phyloP scores from a whole-genome alignment of 73 alveolate species.

The Symbiodinium pilosum region DNA sequence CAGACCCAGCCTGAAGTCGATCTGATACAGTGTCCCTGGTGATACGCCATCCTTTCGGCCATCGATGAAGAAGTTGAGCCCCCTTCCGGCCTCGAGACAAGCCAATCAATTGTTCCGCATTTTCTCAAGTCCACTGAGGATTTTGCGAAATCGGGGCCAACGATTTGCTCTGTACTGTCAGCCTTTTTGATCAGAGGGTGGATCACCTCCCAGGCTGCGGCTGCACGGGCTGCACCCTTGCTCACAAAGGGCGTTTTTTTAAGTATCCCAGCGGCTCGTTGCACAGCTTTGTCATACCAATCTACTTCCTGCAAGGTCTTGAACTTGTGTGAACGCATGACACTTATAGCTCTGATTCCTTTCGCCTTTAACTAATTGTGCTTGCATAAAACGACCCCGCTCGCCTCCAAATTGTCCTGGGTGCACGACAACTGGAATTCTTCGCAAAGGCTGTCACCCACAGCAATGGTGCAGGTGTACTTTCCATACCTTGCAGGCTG shows the following conservation, averaged over 20 bases:
- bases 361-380: too few relatives aligned
- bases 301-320: too few relatives aligned
- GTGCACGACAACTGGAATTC: constrained; percentile 55
- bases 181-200: constrained; percentile 71
- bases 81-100: constrained; percentile 27
- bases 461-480: background rate
- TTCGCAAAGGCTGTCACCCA: constrained; percentile 60
- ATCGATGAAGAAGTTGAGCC: constrained; percentile 74
- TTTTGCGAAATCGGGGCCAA: constrained; percentile 59
- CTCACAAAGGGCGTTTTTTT: background rate
- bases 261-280: background rate
- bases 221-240: too few relatives aligned
- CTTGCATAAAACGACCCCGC: too few relatives aligned
- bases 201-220: constrained; percentile 67
- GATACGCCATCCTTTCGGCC: constrained; percentile 49
- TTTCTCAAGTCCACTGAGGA: background rate
- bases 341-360: too few relatives aligned
- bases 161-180: constrained; percentile 61
- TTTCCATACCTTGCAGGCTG: background rate
- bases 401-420: constrained; percentile 14
- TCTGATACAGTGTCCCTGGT: constrained; percentile 49
- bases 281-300: too few relatives aligned
- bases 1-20: background rate
- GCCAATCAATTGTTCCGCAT: background rate
- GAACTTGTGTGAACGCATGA: too few relatives aligned